Conservation (phyloP, 148 eudicot species). For the Amaranthus hypochondriacus region DNA sequence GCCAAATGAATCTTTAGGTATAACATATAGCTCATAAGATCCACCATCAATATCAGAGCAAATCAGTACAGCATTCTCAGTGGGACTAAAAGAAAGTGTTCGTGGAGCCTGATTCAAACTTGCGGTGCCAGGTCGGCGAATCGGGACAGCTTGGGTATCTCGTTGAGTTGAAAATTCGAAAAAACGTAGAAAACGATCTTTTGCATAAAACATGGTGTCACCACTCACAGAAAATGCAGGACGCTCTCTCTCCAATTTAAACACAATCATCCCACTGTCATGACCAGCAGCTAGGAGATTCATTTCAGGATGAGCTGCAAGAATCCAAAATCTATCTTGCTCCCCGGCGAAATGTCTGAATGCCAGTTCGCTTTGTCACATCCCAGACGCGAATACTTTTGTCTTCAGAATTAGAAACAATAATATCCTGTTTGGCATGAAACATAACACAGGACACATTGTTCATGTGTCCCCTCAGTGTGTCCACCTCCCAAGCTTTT, state of each 20-base stretch:
- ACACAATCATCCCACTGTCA: conserved; percentile 85
- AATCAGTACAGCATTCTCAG: conserved; percentile 70
- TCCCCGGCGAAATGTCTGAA: conserved; percentile 88
- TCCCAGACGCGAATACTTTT: conserved; percentile 94
- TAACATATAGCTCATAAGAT: conserved; percentile 67
- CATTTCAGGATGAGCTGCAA: conserved; percentile 79
- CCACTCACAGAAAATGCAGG: conserved; percentile 92
- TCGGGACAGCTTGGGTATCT: conserved; percentile 70
- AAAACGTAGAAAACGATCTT: conserved; percentile 76
- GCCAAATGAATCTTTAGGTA: conserved; percentile 62
- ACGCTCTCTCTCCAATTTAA: conserved; percentile 85
- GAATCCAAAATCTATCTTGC: conserved; percentile 87
- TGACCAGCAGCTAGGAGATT: conserved; percentile 85
- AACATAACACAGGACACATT: conserved; percentile 84
- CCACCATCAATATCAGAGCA: conserved; percentile 85
- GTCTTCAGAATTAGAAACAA: conserved; percentile 91
- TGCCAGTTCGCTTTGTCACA: conserved; percentile 71
- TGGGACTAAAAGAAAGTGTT: conserved; percentile 78
- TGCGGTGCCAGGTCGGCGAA: conserved; percentile 75
- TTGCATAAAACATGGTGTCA: conserved; percentile 68
- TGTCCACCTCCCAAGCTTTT: conserved; percentile 94
- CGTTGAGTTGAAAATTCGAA: conserved; percentile 70
- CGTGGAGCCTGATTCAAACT: conserved; percentile 75
- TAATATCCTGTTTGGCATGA: conserved; percentile 86
- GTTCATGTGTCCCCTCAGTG: conserved; percentile 85